These are phyloP conservation scores for Lentinus tigrinus DNA, from an alignment of 768 basidiomycete species.

Conservation along the genomic window DNA sequence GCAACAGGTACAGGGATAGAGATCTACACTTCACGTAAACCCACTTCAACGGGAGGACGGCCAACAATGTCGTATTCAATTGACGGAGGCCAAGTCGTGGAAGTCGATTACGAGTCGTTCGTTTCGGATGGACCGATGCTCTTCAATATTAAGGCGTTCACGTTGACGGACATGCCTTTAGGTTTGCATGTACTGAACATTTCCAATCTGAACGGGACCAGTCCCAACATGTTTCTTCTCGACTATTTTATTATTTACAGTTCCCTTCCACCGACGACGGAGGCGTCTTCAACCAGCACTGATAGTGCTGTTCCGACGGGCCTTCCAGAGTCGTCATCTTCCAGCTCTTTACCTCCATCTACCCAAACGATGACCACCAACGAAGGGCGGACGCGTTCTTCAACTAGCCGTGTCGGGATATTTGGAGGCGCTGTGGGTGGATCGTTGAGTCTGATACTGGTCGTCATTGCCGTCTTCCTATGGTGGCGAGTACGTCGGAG, in stretches of 20 bases:
- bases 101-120: too few relatives aligned
- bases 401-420: too few relatives aligned
- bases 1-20: background rate
- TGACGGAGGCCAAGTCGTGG: background rate
- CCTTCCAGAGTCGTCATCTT: too few relatives aligned
- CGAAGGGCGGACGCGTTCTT: too few relatives aligned
- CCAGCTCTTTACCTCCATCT: too few relatives aligned
- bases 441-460: too few relatives aligned
- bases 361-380: too few relatives aligned
- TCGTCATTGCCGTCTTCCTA: too few relatives aligned
- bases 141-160: constrained; percentile 2
- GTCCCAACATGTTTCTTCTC: constrained; percentile 2
- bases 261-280: background rate
- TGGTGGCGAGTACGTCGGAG: too few relatives aligned
- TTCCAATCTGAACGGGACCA: constrained; percentile 9
- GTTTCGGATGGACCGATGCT: background rate
- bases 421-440: too few relatives aligned
- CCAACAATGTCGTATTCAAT: background rate
- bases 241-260: background rate
- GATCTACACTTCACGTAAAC: background rate
- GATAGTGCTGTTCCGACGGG: background rate
- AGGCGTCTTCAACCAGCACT: background rate
- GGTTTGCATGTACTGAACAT: constrained; percentile 2
- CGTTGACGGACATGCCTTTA: background rate
- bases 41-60: background rate